These are phyloP conservation scores for Ophiostoma tasmaniense DNA, from an alignment of 2,329 filamentous ascomycete species.

Conservation along the genomic window DNA sequence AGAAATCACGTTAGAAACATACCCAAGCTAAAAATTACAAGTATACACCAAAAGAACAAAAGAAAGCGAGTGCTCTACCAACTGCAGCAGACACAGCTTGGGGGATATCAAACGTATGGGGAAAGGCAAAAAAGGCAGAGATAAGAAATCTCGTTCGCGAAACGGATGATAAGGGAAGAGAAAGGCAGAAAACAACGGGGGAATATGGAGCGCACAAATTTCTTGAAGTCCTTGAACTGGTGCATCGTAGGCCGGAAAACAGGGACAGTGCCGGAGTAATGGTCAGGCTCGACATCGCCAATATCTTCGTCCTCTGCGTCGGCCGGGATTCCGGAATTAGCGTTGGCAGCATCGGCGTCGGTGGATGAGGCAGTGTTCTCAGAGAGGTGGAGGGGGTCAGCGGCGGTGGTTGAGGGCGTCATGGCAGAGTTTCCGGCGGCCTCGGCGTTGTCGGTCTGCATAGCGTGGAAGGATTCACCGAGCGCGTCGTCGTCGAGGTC, in stretches of 20 bases:
- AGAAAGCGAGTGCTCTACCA: constrained; percentile 1
- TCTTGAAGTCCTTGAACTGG: constrained; percentile 89
- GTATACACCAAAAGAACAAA: constrained; percentile 20
- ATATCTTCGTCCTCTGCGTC: constrained; percentile 43
- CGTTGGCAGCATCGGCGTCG: background rate
- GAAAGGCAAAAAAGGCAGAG: background rate
- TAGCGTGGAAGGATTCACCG: constrained; percentile 29
- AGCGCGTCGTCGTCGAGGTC: constrained; percentile 54
- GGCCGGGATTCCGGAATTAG: background rate
- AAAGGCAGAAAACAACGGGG: background rate
- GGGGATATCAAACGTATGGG: background rate
- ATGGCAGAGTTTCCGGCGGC: constrained; percentile 1
- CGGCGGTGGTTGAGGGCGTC: constrained; percentile 8
- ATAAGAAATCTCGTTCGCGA: background rate
- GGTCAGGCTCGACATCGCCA: constrained; percentile 72
- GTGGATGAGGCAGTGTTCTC: background rate
- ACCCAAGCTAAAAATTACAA: constrained; percentile 23
- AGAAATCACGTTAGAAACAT: constrained; percentile 8
- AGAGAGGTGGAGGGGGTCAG: constrained; percentile 15
- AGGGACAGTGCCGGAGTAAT: constrained; percentile 85
- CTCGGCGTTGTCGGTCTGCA: constrained; percentile 15
- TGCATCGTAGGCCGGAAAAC: constrained; percentile 94
- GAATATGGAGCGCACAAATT: constrained; percentile 55
- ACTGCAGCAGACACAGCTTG: background rate
- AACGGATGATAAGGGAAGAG: background rate